Evolutionary conservation across 306 rosid genomes (phyloP).

Genomic region (Carpinus fangiana): DNA sequence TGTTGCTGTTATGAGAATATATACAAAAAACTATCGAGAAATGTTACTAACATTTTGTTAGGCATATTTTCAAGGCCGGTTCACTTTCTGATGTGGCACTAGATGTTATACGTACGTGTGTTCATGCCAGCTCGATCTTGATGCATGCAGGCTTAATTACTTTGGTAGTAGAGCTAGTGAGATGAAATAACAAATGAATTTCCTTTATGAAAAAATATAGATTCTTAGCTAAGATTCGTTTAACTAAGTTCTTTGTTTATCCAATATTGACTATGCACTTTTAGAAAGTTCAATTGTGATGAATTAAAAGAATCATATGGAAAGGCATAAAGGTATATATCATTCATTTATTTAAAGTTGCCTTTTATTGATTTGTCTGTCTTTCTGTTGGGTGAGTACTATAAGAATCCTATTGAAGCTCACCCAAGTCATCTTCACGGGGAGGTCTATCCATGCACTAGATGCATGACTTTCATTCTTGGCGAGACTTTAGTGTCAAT

Average conservation of each 20-base stretch:
- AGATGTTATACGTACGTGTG: too few species aligned
- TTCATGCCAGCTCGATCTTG: too few species aligned
- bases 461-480: neutral
- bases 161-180: neutral
- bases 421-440: neutral
- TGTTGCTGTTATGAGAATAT: too few species aligned
- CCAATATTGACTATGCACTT: neutral
- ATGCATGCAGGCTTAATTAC: neutral
- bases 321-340: neutral
- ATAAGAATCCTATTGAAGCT: neutral
- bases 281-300: neutral
- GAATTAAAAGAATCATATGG: neutral
- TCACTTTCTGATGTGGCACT: too few species aligned
- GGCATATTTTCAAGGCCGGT: too few species aligned
- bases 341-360: too few species aligned
- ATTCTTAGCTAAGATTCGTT: neutral
- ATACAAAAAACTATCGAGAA: too few species aligned
- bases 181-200: neutral
- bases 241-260: neutral
- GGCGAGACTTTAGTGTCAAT: neutral
- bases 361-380: too few species aligned
- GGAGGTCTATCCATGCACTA: neutral
- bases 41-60: too few species aligned
- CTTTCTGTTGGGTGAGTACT: too few species aligned
- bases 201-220: neutral